Conservation (phyloP, 257 asterid species). For the Handroanthus guayacan region DNA sequence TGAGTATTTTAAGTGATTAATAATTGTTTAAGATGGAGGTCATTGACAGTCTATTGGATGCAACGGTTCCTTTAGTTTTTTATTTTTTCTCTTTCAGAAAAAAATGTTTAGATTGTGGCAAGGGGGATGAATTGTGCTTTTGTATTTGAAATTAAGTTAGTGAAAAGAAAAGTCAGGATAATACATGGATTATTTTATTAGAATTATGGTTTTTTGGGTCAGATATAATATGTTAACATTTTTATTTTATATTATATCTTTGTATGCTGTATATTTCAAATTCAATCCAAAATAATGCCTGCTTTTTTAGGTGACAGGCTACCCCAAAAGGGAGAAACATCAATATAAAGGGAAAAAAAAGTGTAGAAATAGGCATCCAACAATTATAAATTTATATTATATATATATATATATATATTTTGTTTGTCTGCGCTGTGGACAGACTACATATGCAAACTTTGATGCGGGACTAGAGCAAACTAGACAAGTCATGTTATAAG, state of each 20-base stretch:
- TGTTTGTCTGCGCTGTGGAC: no score
- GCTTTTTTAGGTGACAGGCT: no score
- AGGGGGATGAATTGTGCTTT: background rate
- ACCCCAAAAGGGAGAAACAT: no score
- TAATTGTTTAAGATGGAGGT: background rate
- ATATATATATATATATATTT: no score
- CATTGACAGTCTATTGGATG: conserved; percentile 5
- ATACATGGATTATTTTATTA: background rate
- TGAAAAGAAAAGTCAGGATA: background rate
- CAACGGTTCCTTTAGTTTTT: background rate
- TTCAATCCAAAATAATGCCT: no score
- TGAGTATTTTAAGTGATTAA: background rate
- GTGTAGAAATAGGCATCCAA: no score
- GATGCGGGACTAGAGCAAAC: background rate
- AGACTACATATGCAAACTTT: background rate
- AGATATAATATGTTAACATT: no score
- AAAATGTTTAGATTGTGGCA: background rate
- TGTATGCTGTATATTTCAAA: no score
- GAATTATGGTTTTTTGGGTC: background rate
- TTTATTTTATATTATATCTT: no score
- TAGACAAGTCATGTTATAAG: background rate
- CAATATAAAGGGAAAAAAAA: no score
- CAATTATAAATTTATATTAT: no score
- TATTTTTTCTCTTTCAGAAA: background rate
- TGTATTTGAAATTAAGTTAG: background rate